Evolutionary conservation across 805 yeast species (phyloP), one percentile per base, ranked within the genome.

Genomic region (Suhomyces pyralidae): DNA sequence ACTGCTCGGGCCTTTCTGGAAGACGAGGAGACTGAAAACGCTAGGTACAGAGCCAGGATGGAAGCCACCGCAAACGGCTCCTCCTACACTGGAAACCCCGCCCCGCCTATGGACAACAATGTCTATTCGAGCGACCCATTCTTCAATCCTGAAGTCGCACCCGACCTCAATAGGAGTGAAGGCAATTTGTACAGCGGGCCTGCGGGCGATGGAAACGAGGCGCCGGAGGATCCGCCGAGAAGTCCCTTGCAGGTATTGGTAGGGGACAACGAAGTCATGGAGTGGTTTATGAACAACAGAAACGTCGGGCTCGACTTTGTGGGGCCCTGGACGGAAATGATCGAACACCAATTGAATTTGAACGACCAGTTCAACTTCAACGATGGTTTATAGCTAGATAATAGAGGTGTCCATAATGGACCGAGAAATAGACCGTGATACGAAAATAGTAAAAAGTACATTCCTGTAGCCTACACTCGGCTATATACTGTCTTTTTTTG

Each of bases 301-400:
- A 70, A 73, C 50, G 64, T 73, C 17, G 77, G 78, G 8, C 65
- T 75, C 45, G 80, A 75, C 52, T 75, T 75, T 34, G 79, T 85
- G 26, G 92, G 85, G 38, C 90, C 90, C 2, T 87, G 91, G 85
- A 86, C 93, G 0, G 89, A 85, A 63, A 84, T 86, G 81, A 80
- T 87, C 42, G 93, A 86, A 63, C 85, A 83, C 58, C 89, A 84
- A 54, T 78, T 82, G 53, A 67, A 66, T 50, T 59, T 63, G 10
- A 69, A 70, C 47, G 73, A 64, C 34, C 70, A 63, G 49, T 69
- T 68, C 53, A 65, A 61, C 45, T 68, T 69, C 48, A 68, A 67
- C 20, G 65, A 61, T 43, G 58, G 58, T 12, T 22, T 56, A 45
- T 48, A 51, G 30, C 17, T 32, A 28, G 32, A 28, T 28, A n/a